Evolutionary conservation across 2,329 filamentous ascomycete species (phyloP).

Genomic region (Xylariaceae sp.): DNA sequence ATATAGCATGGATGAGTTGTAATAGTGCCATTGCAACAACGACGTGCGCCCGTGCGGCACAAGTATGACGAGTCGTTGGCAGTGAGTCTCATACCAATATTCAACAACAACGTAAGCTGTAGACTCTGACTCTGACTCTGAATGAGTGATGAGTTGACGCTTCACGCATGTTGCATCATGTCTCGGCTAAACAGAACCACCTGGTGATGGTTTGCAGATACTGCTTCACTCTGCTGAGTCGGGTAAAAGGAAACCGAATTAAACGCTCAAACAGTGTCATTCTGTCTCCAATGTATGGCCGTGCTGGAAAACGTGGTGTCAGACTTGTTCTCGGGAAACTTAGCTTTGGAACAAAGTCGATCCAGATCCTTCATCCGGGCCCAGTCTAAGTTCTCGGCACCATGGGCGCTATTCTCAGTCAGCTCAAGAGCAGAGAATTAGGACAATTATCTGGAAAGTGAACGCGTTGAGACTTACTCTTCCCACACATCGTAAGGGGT

Average conservation of each 20-base stretch:
- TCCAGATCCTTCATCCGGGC: conserved; percentile 34
- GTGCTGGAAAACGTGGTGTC: conserved; percentile 39
- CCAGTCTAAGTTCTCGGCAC: conserved; percentile 25
- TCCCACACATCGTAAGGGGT: conserved; percentile 50
- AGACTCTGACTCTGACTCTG: no score
- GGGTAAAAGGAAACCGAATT: background rate
- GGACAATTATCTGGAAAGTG: background rate
- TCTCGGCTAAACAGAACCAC: no score
- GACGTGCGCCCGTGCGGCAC: no score
- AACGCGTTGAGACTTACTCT: conserved; percentile 33
- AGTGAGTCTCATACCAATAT: no score
- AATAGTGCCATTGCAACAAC: no score
- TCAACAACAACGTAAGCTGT: no score
- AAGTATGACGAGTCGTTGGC: no score
- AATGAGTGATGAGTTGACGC: no score
- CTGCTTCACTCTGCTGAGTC: background rate
- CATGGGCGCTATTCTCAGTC: conserved; percentile 5
- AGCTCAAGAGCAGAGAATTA: background rate
- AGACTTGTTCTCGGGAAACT: conserved; percentile 37
- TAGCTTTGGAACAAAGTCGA: conserved; percentile 27
- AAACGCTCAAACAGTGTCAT: background rate
- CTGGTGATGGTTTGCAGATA: background rate
- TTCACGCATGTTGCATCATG: no score
- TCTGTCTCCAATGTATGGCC: conserved; percentile 36
- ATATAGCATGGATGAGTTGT: background rate